Base-by-base conservation (phyloP, 2,329 filamentous ascomycete species). In the Lecanicillium sp. region DNA sequence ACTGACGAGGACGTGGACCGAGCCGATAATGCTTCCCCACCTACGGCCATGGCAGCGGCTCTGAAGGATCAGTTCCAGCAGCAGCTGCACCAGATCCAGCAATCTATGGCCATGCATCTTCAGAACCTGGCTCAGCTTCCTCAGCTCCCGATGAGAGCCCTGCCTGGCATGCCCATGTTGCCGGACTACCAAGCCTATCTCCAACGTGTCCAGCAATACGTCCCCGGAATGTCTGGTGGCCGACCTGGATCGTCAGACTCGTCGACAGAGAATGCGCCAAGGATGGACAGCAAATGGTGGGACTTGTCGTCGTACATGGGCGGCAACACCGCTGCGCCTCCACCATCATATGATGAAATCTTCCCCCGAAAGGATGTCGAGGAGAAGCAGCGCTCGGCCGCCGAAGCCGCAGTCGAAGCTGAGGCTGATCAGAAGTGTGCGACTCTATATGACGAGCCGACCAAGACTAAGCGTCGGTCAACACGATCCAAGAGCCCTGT, bases 341-440 rank as follows among this genome's bases (percentile, higher is more conserved):
- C 84, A 8, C 86, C 86, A 9, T 76, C 86, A 0, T 92, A 92
- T 47, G 80, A 88, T 38, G 86, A 89, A 34, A 75, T 92, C 19
- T 92, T 79, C 56, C 85, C 84, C 2, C 63, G 65, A 29, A 59
- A 66, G 38, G 65, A 69, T 32, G 46, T 69, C 13, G 73, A 80
- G 40, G 62, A 60, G 17, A 81, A 83, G 57, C 69, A 74, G 49
- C 63, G 69, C 14, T 73, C 74, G n/a, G 75, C 73, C 2, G 66
- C 69, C 8, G 66, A 67, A 38, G 79, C 78, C 3, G 72, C 72
- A 2, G 71, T 68, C 12, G 78, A 82, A 19, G 69, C 68, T 3
- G 68, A 74, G 40, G 74, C 75, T 4, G 77, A 81, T 48, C 59
- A 61, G 28, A 80, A 79, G 52, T 81, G 73, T 44, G 58, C 69